Percentiles rank a stretch among this genome's conserved stretches.
These are phyloP conservation scores for Dactylellina drechsleri DNA, from an alignment of 2,329 filamentous ascomycete genomes.

Conservation along the genomic window DNA sequence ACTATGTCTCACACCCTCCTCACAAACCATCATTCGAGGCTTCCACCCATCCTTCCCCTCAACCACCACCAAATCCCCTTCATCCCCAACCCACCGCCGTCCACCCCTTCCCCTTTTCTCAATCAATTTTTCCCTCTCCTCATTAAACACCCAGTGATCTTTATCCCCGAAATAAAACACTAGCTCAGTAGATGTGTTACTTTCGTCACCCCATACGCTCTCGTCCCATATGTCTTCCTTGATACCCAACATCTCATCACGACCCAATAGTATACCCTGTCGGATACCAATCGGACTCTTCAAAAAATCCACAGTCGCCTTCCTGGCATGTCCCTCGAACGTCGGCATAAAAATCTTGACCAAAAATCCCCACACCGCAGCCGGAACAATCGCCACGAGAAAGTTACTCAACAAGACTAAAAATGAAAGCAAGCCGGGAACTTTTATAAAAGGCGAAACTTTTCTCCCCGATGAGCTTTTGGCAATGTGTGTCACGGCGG, in stretches of 20 bases:
- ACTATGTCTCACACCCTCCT: slow-evolving; percentile 69
- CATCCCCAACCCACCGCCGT: slow-evolving; percentile 52
- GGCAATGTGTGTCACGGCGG: slow-evolving; percentile 76
- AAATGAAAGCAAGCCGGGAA: slow-evolving; percentile 22
- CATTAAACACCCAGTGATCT: slow-evolving; percentile 72
- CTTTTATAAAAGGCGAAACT: slow-evolving; percentile 60
- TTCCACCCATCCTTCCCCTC: slow-evolving; percentile 58
- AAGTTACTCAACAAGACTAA: slow-evolving; percentile 23
- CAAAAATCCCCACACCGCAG: slow-evolving; percentile 18
- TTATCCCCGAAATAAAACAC: slow-evolving; percentile 70
- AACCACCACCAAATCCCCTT: slow-evolving; percentile 20
- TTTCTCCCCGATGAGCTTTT: slow-evolving; percentile 70
- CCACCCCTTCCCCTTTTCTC: slow-evolving; percentile 59
- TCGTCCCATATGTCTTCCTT: slow-evolving; percentile 70
- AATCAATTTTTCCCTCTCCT: slow-evolving; percentile 68
- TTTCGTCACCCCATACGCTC: slow-evolving; percentile 67
- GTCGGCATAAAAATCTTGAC: slow-evolving; percentile 39
- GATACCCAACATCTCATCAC: slow-evolving; percentile 70
- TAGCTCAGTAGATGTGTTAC: slow-evolving; percentile 63
- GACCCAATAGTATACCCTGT: slow-evolving; percentile 70
- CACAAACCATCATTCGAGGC: slow-evolving; percentile 68
- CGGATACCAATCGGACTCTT: slow-evolving; percentile 69
- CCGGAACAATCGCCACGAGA: slow-evolving; percentile 28
- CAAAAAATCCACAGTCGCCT: slow-evolving; percentile 68
- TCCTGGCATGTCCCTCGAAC: slow-evolving; percentile 62